Evolutionary conservation across 2,329 filamentous ascomycete genomes (phyloP).

Genomic region (Aspergillus fructus): DNA sequence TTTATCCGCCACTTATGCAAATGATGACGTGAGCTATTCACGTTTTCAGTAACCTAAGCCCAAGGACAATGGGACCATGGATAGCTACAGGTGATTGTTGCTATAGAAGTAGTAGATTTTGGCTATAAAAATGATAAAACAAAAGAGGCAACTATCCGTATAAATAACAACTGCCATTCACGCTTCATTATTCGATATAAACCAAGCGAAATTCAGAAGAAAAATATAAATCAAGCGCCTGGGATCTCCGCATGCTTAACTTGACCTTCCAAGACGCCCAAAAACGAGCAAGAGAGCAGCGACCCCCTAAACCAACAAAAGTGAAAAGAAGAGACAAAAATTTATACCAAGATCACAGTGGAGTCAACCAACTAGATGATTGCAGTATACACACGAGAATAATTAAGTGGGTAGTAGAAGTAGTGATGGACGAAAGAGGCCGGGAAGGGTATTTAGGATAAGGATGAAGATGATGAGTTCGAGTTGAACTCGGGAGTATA

Average conservation of each 20-base stretch:
- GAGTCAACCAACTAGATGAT: not conserved
- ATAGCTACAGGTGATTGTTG: not conserved
- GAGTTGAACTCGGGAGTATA: constrained; percentile 19
- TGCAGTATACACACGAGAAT: constrained; percentile 5
- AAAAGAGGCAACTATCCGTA: not conserved
- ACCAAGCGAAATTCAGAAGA: constrained; percentile 11
- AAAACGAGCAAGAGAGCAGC: constrained; percentile 8
- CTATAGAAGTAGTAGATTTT: not conserved
- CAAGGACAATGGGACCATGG: not conserved
- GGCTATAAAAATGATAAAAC: not conserved
- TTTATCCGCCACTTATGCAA: not conserved
- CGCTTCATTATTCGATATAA: constrained; percentile 6
- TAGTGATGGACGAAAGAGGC: not conserved
- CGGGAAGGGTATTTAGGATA: constrained; percentile 20
- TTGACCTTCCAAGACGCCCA: constrained; percentile 26
- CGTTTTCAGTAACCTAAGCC: too few relatives aligned
- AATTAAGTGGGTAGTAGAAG: constrained; percentile 3
- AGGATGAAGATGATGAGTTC: constrained; percentile 28
- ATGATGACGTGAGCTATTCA: not conserved
- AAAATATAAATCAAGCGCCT: constrained; percentile 19
- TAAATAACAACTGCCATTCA: constrained; percentile 5
- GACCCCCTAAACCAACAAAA: constrained; percentile 3
- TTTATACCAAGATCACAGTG: constrained; percentile 4
- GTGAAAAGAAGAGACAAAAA: not conserved
- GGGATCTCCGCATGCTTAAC: constrained; percentile 30